phyloP scores from a whole-genome alignment of 345 rosid genomes.

The Moricandia arvensis region DNA sequence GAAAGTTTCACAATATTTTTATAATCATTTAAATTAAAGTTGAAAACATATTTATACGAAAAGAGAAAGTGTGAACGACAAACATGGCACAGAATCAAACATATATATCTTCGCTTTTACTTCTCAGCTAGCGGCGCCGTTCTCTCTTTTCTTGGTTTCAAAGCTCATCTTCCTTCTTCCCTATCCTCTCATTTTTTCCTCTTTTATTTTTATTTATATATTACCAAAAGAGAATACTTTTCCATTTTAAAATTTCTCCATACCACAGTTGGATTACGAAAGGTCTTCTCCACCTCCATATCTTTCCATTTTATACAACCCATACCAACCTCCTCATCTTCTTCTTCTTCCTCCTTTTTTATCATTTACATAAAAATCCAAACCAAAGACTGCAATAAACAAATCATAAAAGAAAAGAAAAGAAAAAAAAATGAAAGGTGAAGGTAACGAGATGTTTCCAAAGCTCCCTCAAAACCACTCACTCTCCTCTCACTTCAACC shows the following conservation, averaged over 20 bases:
- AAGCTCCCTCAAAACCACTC: constrained; percentile 54
- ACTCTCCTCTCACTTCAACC: constrained; percentile 51
- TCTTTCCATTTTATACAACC: constrained; percentile 5
- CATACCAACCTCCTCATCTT: neutral
- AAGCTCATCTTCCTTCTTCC: constrained; percentile 44
- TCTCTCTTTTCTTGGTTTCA: constrained; percentile 50
- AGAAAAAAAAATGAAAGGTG: constrained; percentile 74
- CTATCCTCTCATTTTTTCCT: constrained; percentile 10
- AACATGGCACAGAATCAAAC: constrained; percentile 10
- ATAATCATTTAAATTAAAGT: neutral
- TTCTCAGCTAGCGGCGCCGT: constrained; percentile 55
- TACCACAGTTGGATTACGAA: constrained; percentile 10
- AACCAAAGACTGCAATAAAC: constrained; percentile 8
- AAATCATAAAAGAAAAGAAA: neutral
- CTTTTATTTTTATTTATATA: neutral
- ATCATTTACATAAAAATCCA: constrained; percentile 18
- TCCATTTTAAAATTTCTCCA: neutral
- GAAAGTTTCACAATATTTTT: neutral
- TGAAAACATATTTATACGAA: neutral
- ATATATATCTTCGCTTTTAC: constrained; percentile 8
- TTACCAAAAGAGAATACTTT: constrained; percentile 13
- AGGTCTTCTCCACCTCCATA: neutral
- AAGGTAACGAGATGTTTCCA: constrained; percentile 52
- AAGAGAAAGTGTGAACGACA: neutral
- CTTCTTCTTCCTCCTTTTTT: neutral